A percentile compares a stretch with the other conserved stretches of the same genome.
Evolutionary conservation across 2,329 filamentous ascomycete genomes (phyloP).

Genomic region (Rugonectria rugulosa): DNA sequence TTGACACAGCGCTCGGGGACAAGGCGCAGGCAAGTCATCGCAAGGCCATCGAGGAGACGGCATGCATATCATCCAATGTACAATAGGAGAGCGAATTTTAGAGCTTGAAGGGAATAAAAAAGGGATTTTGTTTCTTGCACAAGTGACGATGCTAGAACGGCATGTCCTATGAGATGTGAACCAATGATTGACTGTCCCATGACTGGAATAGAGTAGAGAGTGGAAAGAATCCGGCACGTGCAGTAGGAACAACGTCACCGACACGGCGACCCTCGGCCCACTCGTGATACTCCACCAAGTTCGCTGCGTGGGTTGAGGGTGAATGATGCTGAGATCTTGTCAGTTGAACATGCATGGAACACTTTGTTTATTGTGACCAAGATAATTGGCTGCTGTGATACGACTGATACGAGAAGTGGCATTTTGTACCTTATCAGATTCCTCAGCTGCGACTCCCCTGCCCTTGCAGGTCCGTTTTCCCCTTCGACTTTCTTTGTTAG

Average conservation of each 20-base stretch:
- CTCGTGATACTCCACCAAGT: no score
- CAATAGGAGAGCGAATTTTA: constrained; percentile 21
- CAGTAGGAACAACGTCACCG: constrained; percentile 7
- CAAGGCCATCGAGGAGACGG: constrained; percentile 4
- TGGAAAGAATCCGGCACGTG: constrained; percentile 20
- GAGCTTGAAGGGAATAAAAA: constrained; percentile 21
- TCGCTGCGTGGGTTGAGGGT: no score
- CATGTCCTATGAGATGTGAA: neutral
- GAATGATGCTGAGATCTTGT: no score
- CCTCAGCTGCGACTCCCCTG: no score
- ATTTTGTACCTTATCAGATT: no score
- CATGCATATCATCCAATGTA: constrained; percentile 12
- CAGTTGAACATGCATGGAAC: no score
- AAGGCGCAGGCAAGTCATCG: neutral
- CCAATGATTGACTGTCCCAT: no score
- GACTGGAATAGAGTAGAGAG: no score
- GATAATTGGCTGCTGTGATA: no score
- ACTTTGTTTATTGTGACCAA: no score
- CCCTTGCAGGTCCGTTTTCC: neutral
- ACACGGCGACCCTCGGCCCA: neutral
- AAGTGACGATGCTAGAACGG: neutral
- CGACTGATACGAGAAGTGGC: no score
- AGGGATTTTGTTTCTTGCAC: constrained; percentile 2
- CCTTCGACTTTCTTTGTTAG: neutral
- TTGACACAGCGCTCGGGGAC: neutral